Evolutionary conservation across 2,329 filamentous ascomycete species (phyloP).

Genomic region (Hypoxylon sp.): DNA sequence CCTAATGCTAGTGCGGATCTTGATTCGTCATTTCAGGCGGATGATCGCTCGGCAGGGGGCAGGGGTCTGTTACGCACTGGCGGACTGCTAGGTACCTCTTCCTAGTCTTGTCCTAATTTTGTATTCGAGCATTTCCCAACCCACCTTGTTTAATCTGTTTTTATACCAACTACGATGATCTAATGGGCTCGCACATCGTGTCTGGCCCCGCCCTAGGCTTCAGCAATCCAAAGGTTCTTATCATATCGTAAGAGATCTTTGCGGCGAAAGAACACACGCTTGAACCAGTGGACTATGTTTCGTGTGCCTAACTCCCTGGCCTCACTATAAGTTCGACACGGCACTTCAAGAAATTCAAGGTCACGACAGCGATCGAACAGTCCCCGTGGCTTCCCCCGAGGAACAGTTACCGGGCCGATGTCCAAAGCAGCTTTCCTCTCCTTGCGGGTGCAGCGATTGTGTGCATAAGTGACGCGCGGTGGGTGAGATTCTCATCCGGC

Average conservation of each 20-base stretch:
- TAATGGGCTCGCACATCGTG: too few species aligned
- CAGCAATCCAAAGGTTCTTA: background rate
- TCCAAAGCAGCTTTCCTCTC: background rate
- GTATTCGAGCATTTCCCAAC: background rate
- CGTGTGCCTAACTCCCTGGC: background rate
- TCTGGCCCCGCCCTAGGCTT: too few species aligned
- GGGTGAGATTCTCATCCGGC: background rate
- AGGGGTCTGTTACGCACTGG: background rate
- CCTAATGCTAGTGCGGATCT: background rate
- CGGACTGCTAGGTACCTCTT: too few species aligned
- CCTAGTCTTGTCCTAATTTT: background rate
- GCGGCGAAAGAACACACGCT: background rate
- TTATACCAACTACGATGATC: too few species aligned
- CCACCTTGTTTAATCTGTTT: too few species aligned
- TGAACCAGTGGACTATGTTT: background rate
- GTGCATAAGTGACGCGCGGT: background rate
- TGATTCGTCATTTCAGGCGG: background rate
- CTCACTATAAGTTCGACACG: background rate
- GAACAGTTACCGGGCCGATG: background rate
- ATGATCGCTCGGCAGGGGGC: slow-evolving; percentile 1
- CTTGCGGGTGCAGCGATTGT: background rate
- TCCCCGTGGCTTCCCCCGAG: background rate
- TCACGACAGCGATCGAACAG: background rate
- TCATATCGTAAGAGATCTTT: background rate
- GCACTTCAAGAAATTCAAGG: background rate